Base-by-base conservation (phyloP, 164 flowering plant species). In the Annona squamosa region DNA sequence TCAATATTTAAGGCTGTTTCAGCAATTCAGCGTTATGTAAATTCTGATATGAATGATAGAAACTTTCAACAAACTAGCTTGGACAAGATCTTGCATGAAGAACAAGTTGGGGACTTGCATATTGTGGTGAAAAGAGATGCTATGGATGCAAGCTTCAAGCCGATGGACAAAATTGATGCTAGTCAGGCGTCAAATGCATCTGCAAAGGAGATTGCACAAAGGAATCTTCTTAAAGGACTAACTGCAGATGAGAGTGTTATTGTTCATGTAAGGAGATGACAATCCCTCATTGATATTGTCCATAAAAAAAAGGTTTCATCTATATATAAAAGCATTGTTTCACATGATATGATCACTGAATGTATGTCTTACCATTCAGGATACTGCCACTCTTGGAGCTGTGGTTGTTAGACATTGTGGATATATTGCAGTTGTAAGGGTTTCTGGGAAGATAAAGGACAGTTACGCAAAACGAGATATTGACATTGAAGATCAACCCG, bases 161-260 rank as follows among this genome's bases (percentile, higher is more conserved):
- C 69, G 63, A 76, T 77, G 26, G 84, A 78, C 13, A 82, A 83
- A 74, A 41, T 81, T 43, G 71, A 80, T 44, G 77, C 75, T 65
- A 61, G 75, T 70, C 80, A 69, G 57, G 72, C 67, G 43, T 68
- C 79, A 42, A 74, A 79, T 71, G 52, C 74, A 72, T 80, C 87
- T 42, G 77, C 71, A 48, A 75, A 82, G 71, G 92, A 90, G 72
- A 77, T 81, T 77, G 79, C 83, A 66, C 77, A 72, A 78, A 85
- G 81, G 79, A 90, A 86, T 79, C 80, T 95, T 68, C 85, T 95
- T 45, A 95, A 93, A 82, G 99, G 99, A 72, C 59, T 95, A 37
- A 90, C 98, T 70, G 98, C 97, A 52, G 93, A 92, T 82, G 99
- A 95, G 80, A 95, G 81, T 84, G 97, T 89, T 3, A 82, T 84